A percentile compares a stretch with the other conserved stretches of the same genome.
phyloP scores from a whole-genome alignment of 371 early-diverging fungal species.

The Choanephora cucurbitarum region DNA sequence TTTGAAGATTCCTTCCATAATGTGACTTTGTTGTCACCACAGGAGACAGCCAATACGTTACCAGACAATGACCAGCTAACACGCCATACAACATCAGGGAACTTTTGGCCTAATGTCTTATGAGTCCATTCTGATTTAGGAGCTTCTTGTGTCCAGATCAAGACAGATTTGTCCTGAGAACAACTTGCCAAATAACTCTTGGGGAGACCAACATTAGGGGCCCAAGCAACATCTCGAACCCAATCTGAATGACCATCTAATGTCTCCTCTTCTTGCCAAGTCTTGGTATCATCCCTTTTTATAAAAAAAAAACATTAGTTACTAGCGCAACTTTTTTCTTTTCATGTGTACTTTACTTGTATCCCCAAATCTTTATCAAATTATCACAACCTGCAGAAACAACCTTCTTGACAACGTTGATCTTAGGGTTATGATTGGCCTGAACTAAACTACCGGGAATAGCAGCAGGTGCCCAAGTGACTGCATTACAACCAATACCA shows the following conservation, averaged over 20 bases:
- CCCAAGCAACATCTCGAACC: slow-evolving; percentile 98
- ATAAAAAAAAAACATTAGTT: too few relatives aligned
- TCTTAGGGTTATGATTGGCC: slow-evolving; percentile 57
- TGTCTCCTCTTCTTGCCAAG: slow-evolving; percentile 77
- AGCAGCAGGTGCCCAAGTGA: slow-evolving; percentile 94
- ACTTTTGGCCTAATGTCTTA: slow-evolving; percentile 76
- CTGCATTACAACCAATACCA: slow-evolving; percentile 90
- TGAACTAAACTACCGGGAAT: slow-evolving; percentile 83
- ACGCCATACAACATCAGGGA: slow-evolving; percentile 97
- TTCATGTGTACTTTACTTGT: slow-evolving; percentile 44
- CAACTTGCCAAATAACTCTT: slow-evolving; percentile 89
- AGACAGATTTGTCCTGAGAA: slow-evolving; percentile 95
- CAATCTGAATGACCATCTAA: slow-evolving; percentile 95
- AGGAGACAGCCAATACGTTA: slow-evolving; percentile 91
- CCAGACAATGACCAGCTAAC: slow-evolving; percentile 95
- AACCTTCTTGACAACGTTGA: slow-evolving; percentile 73
- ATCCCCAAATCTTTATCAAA: slow-evolving; percentile 92
- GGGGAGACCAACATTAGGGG: slow-evolving; percentile 93
- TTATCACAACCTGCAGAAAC: slow-evolving; percentile 97
- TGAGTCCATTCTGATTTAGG: slow-evolving; percentile 73
- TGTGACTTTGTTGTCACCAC: slow-evolving; percentile 93
- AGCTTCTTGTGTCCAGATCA: slow-evolving; percentile 92
- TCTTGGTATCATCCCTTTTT: slow-evolving; percentile 76
- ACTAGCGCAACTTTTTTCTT: background rate
- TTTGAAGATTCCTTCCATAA: slow-evolving; percentile 92